Evolutionary conservation across 2,329 filamentous ascomycete genomes (phyloP).

Genomic region (Trichophaea hybrida): DNA sequence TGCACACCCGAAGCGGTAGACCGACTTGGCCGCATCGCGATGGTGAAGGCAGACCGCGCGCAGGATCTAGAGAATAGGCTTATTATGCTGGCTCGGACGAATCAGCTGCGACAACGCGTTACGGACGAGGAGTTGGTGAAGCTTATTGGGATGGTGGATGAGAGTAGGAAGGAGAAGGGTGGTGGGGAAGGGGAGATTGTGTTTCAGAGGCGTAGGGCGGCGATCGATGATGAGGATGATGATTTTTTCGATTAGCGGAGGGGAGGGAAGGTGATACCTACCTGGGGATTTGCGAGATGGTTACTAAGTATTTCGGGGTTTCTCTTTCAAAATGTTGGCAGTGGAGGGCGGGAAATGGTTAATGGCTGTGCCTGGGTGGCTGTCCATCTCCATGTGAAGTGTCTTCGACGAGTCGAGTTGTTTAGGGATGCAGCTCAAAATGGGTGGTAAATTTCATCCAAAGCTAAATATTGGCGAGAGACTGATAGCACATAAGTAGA

Average conservation of each 20-base stretch:
- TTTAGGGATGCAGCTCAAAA: too few relatives aligned
- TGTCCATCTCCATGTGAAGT: too few relatives aligned
- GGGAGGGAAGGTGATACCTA: background rate
- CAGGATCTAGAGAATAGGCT: constrained; percentile 82
- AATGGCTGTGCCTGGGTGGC: too few relatives aligned
- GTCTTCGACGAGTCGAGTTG: too few relatives aligned
- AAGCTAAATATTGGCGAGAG: too few relatives aligned
- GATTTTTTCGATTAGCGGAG: background rate
- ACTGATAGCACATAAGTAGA: too few relatives aligned
- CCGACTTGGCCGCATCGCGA: constrained; percentile 79
- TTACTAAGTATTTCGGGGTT: too few relatives aligned
- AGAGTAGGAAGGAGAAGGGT: constrained; percentile 51
- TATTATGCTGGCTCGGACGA: constrained; percentile 76
- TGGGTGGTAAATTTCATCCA: too few relatives aligned
- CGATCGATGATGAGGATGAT: constrained; percentile 70
- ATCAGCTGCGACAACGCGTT: constrained; percentile 75
- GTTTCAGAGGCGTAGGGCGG: constrained; percentile 65
- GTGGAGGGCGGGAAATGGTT: too few relatives aligned
- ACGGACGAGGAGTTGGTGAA: constrained; percentile 90
- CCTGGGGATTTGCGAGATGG: too few relatives aligned
- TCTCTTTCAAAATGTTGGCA: too few relatives aligned
- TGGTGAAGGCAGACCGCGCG: constrained; percentile 87
- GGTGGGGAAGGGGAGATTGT: constrained; percentile 68
- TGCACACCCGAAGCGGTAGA: constrained; percentile 88
- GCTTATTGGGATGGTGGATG: constrained; percentile 67